Evolutionary conservation across 345 rosid genomes (phyloP).

Genomic region (Sisymbrium altissimum): DNA sequence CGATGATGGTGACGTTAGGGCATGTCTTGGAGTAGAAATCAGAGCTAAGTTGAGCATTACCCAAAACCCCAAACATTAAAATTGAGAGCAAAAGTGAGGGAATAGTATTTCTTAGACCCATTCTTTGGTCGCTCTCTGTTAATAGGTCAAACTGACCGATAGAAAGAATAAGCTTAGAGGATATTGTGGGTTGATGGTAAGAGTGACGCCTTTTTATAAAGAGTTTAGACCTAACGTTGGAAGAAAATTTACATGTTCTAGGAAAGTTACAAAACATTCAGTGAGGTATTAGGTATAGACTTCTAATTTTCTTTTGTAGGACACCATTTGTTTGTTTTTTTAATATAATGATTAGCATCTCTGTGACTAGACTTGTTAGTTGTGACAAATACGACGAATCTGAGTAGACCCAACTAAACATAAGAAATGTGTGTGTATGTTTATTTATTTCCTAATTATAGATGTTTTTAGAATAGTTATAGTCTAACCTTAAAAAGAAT

Average conservation of each 20-base stretch:
- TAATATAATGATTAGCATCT: neutral
- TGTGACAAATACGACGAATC: neutral
- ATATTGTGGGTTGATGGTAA: neutral
- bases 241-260: conserved; percentile 9
- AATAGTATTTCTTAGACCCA: conserved; percentile 23
- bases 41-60: conserved; percentile 18
- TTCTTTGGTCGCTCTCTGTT: neutral
- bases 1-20: conserved; percentile 21
- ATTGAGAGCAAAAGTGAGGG: neutral
- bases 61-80: conserved; percentile 9
- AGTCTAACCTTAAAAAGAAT: too few relatives aligned
- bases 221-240: neutral
- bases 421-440: neutral
- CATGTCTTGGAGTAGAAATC: conserved; percentile 26
- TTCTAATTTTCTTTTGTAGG: conserved; percentile 8
- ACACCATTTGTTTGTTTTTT: neutral
- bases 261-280: neutral
- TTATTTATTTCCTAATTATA: too few relatives aligned
- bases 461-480: too few relatives aligned
- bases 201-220: conserved; percentile 16
- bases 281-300: neutral
- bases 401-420: neutral
- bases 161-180: conserved; percentile 4
- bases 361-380: neutral
- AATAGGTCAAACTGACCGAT: neutral